These are phyloP conservation scores for Naganishia friedmannii DNA, from an alignment of 768 basidiomycete species.

Conservation along the genomic window DNA sequence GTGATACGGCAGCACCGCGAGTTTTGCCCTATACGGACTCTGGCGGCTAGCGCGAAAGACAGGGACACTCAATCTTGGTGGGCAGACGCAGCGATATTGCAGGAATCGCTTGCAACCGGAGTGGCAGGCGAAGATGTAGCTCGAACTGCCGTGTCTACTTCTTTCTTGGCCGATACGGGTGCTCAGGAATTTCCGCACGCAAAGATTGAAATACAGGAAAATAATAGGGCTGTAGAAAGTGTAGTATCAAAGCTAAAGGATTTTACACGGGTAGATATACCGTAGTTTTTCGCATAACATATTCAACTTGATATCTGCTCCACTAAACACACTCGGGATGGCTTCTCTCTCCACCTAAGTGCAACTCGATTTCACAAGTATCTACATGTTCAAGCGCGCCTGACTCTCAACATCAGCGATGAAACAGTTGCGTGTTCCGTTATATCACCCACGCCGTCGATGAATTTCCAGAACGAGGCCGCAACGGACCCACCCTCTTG, in stretches of 20 bases:
- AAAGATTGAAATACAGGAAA: neutral
- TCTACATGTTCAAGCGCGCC: too few species aligned
- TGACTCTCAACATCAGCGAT: too few species aligned
- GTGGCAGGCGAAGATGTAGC: too few species aligned
- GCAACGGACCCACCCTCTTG: too few species aligned
- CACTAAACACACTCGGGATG: too few species aligned
- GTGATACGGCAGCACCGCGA: conserved; percentile 9
- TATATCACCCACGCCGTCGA: too few species aligned
- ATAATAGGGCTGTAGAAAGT: neutral
- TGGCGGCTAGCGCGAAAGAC: neutral
- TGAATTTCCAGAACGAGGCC: too few species aligned
- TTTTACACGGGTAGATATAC: neutral
- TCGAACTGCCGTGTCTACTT: neutral
- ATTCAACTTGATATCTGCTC: neutral
- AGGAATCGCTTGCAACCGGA: neutral
- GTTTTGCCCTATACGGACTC: conserved; percentile 20
- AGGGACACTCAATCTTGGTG: neutral
- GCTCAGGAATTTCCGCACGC: neutral
- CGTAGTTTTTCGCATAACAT: neutral
- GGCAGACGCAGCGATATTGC: conserved; percentile 16
- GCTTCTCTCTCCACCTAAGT: too few species aligned
- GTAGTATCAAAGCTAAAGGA: neutral
- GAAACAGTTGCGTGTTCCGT: too few species aligned
- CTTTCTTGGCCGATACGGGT: neutral
- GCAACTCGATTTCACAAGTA: too few species aligned